Base-by-base conservation (phyloP, 148 eudicot genomes). In the Heliosperma pusillum region DNA sequence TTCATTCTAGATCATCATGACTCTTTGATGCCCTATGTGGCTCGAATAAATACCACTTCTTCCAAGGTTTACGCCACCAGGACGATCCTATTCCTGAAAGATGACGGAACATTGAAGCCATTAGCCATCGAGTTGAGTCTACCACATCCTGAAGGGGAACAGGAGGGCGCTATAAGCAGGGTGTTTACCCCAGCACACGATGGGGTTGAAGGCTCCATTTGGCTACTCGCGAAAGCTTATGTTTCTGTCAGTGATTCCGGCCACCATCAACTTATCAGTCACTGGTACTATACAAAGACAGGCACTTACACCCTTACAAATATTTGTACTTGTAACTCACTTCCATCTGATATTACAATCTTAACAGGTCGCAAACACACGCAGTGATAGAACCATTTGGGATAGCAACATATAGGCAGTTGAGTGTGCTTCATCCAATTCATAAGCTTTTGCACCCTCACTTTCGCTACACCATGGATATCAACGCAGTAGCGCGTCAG, bases 151-250 rank as follows among this genome's bases (percentile, higher is more conserved):
- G 82, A 89, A 5, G 88, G 85, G 19, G 90, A 90, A 77, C 26
- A 79, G 36, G 64, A 36, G 30, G 93, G 93, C 10, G 83, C 87
- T 21, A 40, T 84, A 30, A 89, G 88, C 74, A 78, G 53, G 74
- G 92, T 93, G 16, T 83, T 74, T 74, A 87, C 88, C 17, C 98
- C 96, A 4, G 90, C 88, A 0, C 76, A 86, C 60, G 78, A 85
- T 12, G 98, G 93, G 11, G 80, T 82, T 27, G 80, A 89, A 64
- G 92, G 85, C 40, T 70, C 90, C 2, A 27, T 87, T 61, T 93
- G 98, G 98, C 86, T 78, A 77, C 86, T 93, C 72, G 96, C 98
- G 16, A 93, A 93, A 83, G 93, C 98, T 68, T 93, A 88, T 80
- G 98, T 89, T 75, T 83, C 85, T 21, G 93, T 93, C 3, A 87